Conservation (phyloP, 2,329 filamentous ascomycete species). For the Penicillium oxalicum region DNA sequence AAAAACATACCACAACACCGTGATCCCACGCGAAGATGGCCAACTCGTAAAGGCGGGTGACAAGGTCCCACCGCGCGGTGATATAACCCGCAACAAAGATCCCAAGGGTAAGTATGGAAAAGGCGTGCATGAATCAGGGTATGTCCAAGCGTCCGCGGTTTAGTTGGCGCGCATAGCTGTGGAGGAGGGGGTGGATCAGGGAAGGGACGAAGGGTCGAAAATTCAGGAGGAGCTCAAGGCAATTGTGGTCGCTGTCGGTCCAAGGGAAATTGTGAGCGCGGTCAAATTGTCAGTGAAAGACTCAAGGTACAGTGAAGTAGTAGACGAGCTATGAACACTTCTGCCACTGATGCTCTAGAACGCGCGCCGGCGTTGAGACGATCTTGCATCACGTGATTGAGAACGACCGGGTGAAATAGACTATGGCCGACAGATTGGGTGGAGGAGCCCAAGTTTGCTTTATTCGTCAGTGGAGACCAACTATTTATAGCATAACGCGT, state of each 20-base stretch:
- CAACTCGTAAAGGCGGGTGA: conserved; percentile 93
- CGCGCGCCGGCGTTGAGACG: conserved; percentile 15
- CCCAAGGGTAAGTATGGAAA: conserved; percentile 88
- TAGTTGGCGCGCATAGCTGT: conserved; percentile 30
- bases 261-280: not conserved
- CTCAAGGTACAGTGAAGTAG: conserved; percentile 1
- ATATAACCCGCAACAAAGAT: conserved; percentile 99
- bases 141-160: conserved; percentile 22
- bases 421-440: not conserved
- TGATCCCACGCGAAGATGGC: conserved; percentile 97
- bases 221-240: not conserved
- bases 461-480: no score
- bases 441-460: no score
- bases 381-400: conserved; percentile 14
- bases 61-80: conserved; percentile 97
- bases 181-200: not conserved
- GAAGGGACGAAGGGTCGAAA: not conserved
- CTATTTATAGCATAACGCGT: no score
- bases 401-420: conserved; percentile 1
- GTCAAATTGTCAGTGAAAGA: not conserved
- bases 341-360: conserved; percentile 4
- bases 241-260: not conserved
- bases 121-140: conserved; percentile 76
- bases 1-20: conserved; percentile 76
- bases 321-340: conserved; percentile 3